Evolutionary conservation across 2,329 filamentous ascomycete species (phyloP).

Genomic region (Ophiostoma angusticollis): DNA sequence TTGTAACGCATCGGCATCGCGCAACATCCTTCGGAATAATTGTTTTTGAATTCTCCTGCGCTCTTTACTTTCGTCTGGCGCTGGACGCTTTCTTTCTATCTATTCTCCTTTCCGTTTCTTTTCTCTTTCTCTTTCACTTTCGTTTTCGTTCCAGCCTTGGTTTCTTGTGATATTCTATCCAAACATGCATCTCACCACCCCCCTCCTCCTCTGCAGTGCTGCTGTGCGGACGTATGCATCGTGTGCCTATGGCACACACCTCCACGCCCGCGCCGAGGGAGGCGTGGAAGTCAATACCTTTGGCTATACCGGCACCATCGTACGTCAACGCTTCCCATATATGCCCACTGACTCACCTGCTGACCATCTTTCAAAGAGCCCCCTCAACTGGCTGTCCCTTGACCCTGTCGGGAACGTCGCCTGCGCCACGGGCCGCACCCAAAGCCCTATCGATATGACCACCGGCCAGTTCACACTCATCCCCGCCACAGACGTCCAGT

Average conservation of each 20-base stretch:
- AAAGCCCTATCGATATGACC: conserved; percentile 46
- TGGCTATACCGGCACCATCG: conserved; percentile 24
- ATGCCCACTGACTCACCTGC: neutral
- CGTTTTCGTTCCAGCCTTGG: no score
- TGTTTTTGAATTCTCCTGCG: no score
- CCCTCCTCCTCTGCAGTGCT: no score
- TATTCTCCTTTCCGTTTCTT: no score
- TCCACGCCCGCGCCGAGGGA: conserved; percentile 22
- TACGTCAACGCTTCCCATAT: conserved; percentile 14
- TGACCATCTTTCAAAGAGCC: conserved; percentile 16
- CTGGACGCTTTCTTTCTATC: no score
- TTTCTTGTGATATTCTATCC: no score
- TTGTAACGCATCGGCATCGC: no score
- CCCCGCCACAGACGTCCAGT: conserved; percentile 20
- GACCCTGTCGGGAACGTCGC: conserved; percentile 28
- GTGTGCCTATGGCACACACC: conserved; percentile 28
- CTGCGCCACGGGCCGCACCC: conserved; percentile 38
- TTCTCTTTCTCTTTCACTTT: no score
- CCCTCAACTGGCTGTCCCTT: conserved; percentile 23
- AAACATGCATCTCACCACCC: no score
- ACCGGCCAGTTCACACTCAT: conserved; percentile 23
- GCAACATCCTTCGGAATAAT: no score
- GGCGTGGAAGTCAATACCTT: conserved; percentile 25
- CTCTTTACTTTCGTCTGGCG: no score
- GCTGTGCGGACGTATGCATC: no score